Evolutionary conservation across 768 basidiomycete species (phyloP), one percentile per base, ranked within the genome.

Genomic region (Xanthoconium purpureum): DNA sequence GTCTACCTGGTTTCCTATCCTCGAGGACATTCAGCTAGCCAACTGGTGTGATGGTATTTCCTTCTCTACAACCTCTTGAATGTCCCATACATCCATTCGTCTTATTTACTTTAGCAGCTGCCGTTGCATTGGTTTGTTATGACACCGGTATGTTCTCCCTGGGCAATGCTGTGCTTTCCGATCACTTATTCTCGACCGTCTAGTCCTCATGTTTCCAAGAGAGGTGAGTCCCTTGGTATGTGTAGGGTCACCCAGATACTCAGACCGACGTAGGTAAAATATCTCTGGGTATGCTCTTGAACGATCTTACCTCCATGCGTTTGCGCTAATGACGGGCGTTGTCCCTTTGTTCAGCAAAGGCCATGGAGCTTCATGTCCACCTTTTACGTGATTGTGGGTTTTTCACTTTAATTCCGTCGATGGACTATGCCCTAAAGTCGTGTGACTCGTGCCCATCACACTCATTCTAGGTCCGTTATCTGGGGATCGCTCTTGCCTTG

Each of bases 131-230:
- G 28, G 52, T 66, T 48, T 60, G 57, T n/a, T 66, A 63, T 5
- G 58, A 66, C 39, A 37, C 51, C 29, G 20, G 58, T 54, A 52
- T 30, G 54, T 52, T 13, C n/a, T 8, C 6, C 32, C 10, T 8
- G 18, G 28, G 10, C 33, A 29, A 9, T 8, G 13, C 35, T 8
- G 3, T 24, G 29, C 30, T 30, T 10, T 36, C 17, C 53, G 50
- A 47, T 47, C 49, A 40, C 10, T 24, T 10, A 8, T 42, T 14
- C 32, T 35, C 20, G 30, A 47, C 24, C 4, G 24, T 17, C 24
- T 12, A 66, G 61, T 52, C 14, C 53, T 66, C 54, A 52, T 66
- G 58, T 65, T 65, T 39, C 51, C 58, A 20, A 56, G 61, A 52
- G 64, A 63, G 64, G 64, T 60, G 38, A 47, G 61, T 43, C 10